phyloP scores from a whole-genome alignment of 331 rosid species.

The Rhamnella rubrinervis region DNA sequence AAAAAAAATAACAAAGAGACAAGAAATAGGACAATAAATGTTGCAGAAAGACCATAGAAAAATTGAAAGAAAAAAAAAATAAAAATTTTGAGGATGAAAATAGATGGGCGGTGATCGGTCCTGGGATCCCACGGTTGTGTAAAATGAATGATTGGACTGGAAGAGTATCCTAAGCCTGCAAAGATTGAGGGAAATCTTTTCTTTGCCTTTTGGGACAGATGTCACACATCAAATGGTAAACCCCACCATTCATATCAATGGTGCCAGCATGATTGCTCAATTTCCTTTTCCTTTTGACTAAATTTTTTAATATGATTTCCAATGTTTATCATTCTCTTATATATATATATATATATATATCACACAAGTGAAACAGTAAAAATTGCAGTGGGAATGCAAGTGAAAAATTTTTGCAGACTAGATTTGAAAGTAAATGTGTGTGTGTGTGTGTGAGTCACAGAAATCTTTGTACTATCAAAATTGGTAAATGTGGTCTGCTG shows the following conservation, averaged over 20 bases:
- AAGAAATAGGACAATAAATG: too few relatives aligned
- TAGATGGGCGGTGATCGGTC: neutral
- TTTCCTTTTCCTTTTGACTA: neutral
- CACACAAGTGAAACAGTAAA: too few relatives aligned
- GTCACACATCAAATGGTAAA: neutral
- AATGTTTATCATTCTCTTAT: too few relatives aligned
- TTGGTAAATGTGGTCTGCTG: too few relatives aligned
- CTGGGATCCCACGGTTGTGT: neutral
- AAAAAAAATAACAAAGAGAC: too few relatives aligned
- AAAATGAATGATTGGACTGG: conserved; percentile 9
- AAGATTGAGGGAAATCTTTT: neutral
- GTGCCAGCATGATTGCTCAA: neutral
- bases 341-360: too few relatives aligned
- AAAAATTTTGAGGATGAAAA: neutral
- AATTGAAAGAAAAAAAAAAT: neutral
- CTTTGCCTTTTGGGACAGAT: neutral
- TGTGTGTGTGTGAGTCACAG: too few relatives aligned
- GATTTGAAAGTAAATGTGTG: too few relatives aligned
- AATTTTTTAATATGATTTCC: too few relatives aligned
- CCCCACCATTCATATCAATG: neutral
- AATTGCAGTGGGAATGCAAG: too few relatives aligned
- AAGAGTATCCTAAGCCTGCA: conserved; percentile 16
- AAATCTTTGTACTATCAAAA: too few relatives aligned
- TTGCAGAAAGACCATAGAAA: neutral
- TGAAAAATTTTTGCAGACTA: too few relatives aligned